These are phyloP conservation scores for Bruguiera hainesii DNA, from an alignment of 441 rosid species.

Conservation along the genomic window DNA sequence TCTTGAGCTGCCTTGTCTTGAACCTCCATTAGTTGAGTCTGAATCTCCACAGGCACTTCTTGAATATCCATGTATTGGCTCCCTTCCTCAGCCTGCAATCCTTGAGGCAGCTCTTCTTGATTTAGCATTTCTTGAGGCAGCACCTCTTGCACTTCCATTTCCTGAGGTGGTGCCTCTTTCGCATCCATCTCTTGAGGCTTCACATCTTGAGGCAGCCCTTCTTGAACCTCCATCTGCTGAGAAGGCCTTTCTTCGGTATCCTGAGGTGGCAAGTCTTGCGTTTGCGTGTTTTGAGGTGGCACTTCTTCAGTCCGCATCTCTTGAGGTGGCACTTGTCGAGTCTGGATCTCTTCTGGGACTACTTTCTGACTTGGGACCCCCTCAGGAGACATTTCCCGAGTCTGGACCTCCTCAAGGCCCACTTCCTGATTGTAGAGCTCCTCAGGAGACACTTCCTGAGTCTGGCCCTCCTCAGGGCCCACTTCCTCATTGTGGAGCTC, in stretches of 20 bases:
- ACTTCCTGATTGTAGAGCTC: constrained; percentile 1
- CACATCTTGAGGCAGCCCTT: not conserved
- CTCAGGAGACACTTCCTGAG: not conserved
- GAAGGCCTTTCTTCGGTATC: not conserved
- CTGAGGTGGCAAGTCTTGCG: not conserved
- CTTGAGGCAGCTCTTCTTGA: not conserved
- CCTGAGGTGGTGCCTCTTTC: not conserved
- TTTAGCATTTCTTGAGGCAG: not conserved
- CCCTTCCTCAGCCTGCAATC: not conserved
- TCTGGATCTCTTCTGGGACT: not conserved
- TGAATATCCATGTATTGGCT: not conserved
- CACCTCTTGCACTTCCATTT: not conserved
- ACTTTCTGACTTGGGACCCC: not conserved
- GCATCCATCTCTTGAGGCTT: not conserved
- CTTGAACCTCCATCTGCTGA: not conserved
- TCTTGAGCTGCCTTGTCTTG: not conserved
- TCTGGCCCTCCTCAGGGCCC: not conserved
- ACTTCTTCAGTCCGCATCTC: constrained; percentile 7
- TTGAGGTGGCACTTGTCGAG: not conserved
- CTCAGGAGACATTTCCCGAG: not conserved
- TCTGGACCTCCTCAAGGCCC: not conserved
- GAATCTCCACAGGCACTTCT: not conserved
- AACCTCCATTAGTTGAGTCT: not conserved
- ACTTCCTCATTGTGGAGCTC: too few relatives aligned
- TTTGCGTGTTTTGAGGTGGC: not conserved